Base-by-base conservation (phyloP, 2,329 filamentous ascomycete species). In the Exophiala sideris region DNA sequence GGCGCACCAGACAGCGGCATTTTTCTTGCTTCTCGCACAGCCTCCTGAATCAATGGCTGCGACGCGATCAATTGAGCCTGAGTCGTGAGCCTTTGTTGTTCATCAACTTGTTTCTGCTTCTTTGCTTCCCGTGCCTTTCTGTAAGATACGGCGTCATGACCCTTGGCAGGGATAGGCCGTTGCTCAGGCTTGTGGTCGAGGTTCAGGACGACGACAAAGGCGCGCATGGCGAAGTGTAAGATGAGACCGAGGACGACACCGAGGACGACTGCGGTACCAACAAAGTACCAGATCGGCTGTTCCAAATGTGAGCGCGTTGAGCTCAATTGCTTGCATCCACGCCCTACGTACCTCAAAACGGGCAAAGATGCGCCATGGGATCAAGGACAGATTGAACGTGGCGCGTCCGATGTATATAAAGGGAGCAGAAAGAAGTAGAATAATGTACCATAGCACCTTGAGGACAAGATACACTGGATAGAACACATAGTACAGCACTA, bases 211-310 rank as follows among this genome's bases (percentile, higher is more conserved):
- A 80, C 75, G 4, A 80, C 76, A 48, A 88, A 68, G 53, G 80
- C 65, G 52, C 73, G 75, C 54, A 83, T 85, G 14, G 77, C 75
- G 49, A 82, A 70, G 64, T 82, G 79, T 40, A 91, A 69, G 14
- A 80, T 60, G 47, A 84, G 68, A 48, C 87, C 88, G 24, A 84
- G 74, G 9, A 82, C 47, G 48, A 85, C 71, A n/a, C 89, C 89
- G 48, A 89, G 76, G 14, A 88, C 69, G 32, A 81, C 78, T 6
- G 88, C 89, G 20, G 84, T 79, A 45, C 83, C 84, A 44, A 91
- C 75, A 64, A 79, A 86, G 64, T 79, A 78, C 50, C 70, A 68
- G 16, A 75, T 54, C 45, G 71, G 71, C 76, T 78, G 52, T 45
- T 20, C 39, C 48, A 53, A 48, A 47, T n/a, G 62, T 50, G 9